Evolutionary conservation across 805 yeast genomes (phyloP), one percentile per base, ranked within the genome.

Genomic region (Kodamaea jinghongensis): DNA sequence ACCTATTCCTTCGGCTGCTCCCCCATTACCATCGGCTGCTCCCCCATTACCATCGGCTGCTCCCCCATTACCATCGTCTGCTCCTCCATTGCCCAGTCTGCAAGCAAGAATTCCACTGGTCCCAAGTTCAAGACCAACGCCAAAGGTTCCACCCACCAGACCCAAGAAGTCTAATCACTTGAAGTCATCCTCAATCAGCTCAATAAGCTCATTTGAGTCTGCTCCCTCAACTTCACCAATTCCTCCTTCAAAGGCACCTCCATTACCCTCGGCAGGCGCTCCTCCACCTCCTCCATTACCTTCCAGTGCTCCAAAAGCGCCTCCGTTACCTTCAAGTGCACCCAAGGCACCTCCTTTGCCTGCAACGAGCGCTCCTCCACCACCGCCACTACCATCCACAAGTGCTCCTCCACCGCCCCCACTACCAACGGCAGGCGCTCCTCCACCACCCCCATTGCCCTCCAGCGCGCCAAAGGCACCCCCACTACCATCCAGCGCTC

Each of bases 131-230:
- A 31, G 38, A 17, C 36, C 47, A 28, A 47, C 48, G 4, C 71
- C 73, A 4, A 63, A 59, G 34, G 34, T 66, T 36, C 74, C 74
- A 1, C 71, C 71, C 2, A 54, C 52, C 17, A 55, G 73, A 33
- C 74, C 74, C 17, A 60, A 55, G 46, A 68, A 67, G 44, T 61
- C 68, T 30, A 43, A 56, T 1, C 73, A 67, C 49, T 47, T 63
- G 45, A 56, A 55, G 43, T 37, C 22, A 11, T 38, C 38, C 10
- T 37, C 28, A 34, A 20, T 13, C 8, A 20, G 23, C 23, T 20
- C 23, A 67, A 44, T 61, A 67, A 28, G 42, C 56, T 2, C 71
- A 66, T 48, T 45, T 62, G 45, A 55, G 53, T 42, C 29, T 16
- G 7, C 20, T 6, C 31, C 33, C 6, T 7, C 29, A 15, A 28